These are phyloP conservation scores for Triticum monococcum DNA, from an alignment of 176 grass and related monocot genomes.

Conservation along the genomic window DNA sequence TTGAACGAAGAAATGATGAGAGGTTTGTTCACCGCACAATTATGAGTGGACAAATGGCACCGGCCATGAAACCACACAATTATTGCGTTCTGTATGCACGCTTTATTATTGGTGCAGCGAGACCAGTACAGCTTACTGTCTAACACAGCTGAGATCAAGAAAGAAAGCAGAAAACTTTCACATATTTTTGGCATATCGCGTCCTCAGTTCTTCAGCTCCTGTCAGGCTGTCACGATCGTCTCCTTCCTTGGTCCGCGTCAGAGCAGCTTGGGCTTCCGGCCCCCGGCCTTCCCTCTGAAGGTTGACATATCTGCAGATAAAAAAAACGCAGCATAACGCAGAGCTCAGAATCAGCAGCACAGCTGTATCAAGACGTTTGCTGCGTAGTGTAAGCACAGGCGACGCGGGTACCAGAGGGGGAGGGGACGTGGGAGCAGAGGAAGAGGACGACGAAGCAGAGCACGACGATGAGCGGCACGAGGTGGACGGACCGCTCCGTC, in stretches of 20 bases:
- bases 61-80: not conserved
- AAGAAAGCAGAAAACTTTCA: not conserved
- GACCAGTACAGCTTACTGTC: not conserved
- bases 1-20: not conserved
- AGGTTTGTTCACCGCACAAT: slow-evolving; percentile 12
- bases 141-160: not conserved
- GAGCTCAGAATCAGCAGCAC: not conserved
- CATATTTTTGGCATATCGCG: not conserved
- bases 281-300: slow-evolving; percentile 16
- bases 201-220: not conserved
- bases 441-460: slow-evolving; percentile 52
- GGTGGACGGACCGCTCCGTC: slow-evolving; percentile 34
- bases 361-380: not conserved
- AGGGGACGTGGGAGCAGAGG: slow-evolving; percentile 41
- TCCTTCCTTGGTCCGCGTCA: not conserved
- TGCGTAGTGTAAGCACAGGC: not conserved
- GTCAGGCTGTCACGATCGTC: not conserved
- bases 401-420: not conserved
- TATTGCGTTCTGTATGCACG: not conserved
- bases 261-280: slow-evolving; percentile 22
- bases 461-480: slow-evolving; percentile 35
- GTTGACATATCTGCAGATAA: slow-evolving; percentile 29
- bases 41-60: slow-evolving; percentile 31
- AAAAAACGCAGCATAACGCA: not conserved
- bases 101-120: not conserved